Evolutionary conservation across 2,329 filamentous ascomycete genomes (phyloP), one percentile per base, ranked within the genome.

Genomic region (Pseudogymnoascus sp.): DNA sequence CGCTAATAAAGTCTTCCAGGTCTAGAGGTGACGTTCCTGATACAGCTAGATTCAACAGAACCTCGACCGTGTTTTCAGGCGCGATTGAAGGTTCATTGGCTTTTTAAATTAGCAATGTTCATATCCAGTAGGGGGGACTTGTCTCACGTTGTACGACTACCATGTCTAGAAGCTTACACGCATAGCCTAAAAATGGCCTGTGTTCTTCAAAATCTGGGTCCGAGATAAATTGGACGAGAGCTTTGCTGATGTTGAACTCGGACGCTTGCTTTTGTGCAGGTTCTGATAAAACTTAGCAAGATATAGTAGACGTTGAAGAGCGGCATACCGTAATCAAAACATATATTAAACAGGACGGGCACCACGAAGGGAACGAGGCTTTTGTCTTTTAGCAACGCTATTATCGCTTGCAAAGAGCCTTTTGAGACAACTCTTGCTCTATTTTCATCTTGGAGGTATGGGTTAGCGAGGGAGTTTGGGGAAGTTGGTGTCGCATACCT

Each of bases 281-380:
- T 65, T 70, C 84, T 86, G 60, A 16, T 16, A 2, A 50, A 28
- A 57, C 64, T 22, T 18, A 57, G 12, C 28, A 18, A 61, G 22
- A 30, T 2, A 9, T 30, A 6, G 4, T 71, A 43, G 72, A 67
- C 57, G 18, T 28, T 22, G 3, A 1, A n/a, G 4, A 22, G 4
- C 4, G 47, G 41, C 77, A 72, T 69, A 86, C 84, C 82, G 68
- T 85, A 86, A 68, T 87, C 85, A 12, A 86, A 78, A 60, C 83
- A 79, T 57, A 86, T 77, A 67, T 87, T 87, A 71, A 81, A 85
- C 3, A 87, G 72, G 6, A 86, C 85, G 0, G 83, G 81, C 39
- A 86, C 78, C 36, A 77, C 76, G 68, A 83, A 82, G 6, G 84
- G 71, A 16, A 86, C 65, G 0, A 73, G 70, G 57, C 82, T 77